Evolutionary conservation across 345 rosid genomes (phyloP), one percentile per base, ranked within the genome.

Genomic region (Kandelia obovata): DNA sequence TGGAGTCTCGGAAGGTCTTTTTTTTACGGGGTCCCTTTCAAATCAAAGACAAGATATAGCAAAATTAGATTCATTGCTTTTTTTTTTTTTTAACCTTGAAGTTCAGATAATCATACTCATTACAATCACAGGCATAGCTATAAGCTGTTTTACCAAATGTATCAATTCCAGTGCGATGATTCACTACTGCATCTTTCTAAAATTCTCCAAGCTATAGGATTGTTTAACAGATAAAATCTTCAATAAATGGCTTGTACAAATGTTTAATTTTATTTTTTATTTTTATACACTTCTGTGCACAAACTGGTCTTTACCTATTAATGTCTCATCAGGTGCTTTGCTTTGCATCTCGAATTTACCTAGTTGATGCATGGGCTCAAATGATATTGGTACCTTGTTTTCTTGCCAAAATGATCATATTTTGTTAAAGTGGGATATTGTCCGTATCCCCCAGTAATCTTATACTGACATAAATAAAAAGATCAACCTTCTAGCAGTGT

Each of bases 1-100:
- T 25, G 69, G 62, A 39, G 71, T 27, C 32, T 57, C 37, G 31
- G 28, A 26, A 23, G 32, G 53, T 31, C 27, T 17, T 51, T 76
- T 76, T 69, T 8, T 13, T 49, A 74, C 69, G 47, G 8, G 15
- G 4, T 43, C 5, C 64, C 34, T 61, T 51, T 56, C 27, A 59
- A 52, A 28, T 8, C 52, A 75, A 37, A 61, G 66, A 26, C 67
- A 61, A 55, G 53, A 75, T 72, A 77, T 60, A 65, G 35, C 4
- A 55, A 31, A 58, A 53, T 70, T 73, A 65, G 65, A 56, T 81
- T 76, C 57, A 43, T 77, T 79, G 25, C 55, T 71, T 56, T 26
- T 13, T 6, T 64, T 58, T 61, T 7, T 34, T 34, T 7, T 32
- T 21, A 21, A 21, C 35, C 37, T 34, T 61, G 31, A 65, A 59